phyloP scores from a whole-genome alignment of 306 rosid genomes.

The Cucurbita moschata region DNA sequence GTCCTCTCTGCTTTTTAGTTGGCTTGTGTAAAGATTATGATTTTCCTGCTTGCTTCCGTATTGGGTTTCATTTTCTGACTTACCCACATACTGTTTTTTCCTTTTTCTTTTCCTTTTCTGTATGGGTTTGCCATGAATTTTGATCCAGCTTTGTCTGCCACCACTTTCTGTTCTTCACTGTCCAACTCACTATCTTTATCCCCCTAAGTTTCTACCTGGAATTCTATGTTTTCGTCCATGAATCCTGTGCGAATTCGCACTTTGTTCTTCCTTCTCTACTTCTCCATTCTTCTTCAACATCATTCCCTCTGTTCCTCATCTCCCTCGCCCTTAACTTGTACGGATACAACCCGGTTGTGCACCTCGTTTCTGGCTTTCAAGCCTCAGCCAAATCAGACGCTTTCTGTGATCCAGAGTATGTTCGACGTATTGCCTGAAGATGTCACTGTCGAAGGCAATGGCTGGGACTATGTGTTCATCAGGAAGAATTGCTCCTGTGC shows the following conservation, averaged over 20 bases:
- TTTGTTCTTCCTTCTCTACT: slow-evolving; percentile 16
- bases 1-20: background rate
- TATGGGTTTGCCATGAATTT: background rate
- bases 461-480: slow-evolving; percentile 44
- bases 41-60: background rate
- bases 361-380: slow-evolving; percentile 76
- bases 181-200: background rate
- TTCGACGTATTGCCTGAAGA: slow-evolving; percentile 73
- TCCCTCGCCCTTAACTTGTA: slow-evolving; percentile 52
- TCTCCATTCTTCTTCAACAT: slow-evolving; percentile 16
- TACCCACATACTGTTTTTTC: background rate
- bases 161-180: background rate
- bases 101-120: background rate
- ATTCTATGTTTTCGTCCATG: slow-evolving; percentile 20
- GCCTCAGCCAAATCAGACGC: slow-evolving; percentile 43
- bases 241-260: slow-evolving; percentile 14
- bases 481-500: slow-evolving; percentile 86
- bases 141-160: slow-evolving; percentile 4
- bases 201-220: background rate
- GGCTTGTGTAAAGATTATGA: background rate
- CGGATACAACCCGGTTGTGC: slow-evolving; percentile 63
- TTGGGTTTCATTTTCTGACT: background rate
- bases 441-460: slow-evolving; percentile 61
- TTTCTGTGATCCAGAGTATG: slow-evolving; percentile 60
- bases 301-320: slow-evolving; percentile 23